A percentile compares a stretch with the other conserved stretches of the same genome.
phyloP scores from a whole-genome alignment of 1,284 basidiomycete species.

The Leccinum fallax region DNA sequence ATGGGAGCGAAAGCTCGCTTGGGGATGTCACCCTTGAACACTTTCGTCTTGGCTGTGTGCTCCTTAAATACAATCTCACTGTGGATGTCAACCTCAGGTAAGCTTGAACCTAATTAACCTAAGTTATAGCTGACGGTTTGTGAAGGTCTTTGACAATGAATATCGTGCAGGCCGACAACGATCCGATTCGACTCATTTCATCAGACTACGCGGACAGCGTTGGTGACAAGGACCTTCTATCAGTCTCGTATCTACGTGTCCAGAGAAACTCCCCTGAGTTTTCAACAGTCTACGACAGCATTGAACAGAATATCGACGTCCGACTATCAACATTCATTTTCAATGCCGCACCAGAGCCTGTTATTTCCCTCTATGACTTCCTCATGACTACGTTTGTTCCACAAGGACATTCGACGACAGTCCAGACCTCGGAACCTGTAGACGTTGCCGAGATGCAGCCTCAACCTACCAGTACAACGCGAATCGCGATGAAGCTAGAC shows the following conservation, averaged over 20 bases:
- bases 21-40: constrained; percentile 83
- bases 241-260: constrained; percentile 82
- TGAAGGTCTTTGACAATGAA: constrained; percentile 69
- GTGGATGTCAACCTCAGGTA: constrained; percentile 85
- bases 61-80: constrained; percentile 86
- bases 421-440: constrained; percentile 16
- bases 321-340: constrained; percentile 93
- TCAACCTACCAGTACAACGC: constrained; percentile 62
- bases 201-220: constrained; percentile 56
- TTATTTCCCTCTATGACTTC: constrained; percentile 94
- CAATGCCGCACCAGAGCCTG: constrained; percentile 88
- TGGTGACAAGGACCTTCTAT: constrained; percentile 73
- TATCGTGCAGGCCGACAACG: constrained; percentile 63
- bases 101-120: constrained; percentile 14
- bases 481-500: constrained; percentile 84
- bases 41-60: constrained; percentile 75
- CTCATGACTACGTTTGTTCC: constrained; percentile 96
- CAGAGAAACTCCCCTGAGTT: constrained; percentile 91
- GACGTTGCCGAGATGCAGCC: constrained; percentile 16
- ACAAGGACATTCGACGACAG: constrained; percentile 23
- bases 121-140: constrained; percentile 8
- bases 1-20: constrained; percentile 69
- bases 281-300: constrained; percentile 78
- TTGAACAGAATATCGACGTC: constrained; percentile 89
- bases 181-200: constrained; percentile 75